phyloP scores from a whole-genome alignment of 495 filamentous ascomycete genomes.

The Lasiosphaeris hirsuta region DNA sequence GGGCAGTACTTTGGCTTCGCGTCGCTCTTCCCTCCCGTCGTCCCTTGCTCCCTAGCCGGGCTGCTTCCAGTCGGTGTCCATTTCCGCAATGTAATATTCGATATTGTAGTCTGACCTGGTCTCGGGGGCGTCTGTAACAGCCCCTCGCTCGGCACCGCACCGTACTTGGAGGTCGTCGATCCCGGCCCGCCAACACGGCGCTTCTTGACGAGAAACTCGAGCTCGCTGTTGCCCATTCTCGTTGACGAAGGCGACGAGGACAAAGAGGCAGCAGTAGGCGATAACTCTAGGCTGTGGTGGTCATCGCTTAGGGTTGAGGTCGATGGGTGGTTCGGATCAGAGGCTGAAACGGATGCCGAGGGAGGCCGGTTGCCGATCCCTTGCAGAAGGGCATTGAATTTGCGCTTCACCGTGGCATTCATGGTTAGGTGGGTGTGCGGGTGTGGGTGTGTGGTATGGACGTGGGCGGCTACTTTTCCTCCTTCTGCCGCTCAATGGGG shows the following conservation, averaged over 20 bases:
- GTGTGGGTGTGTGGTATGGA: not conserved
- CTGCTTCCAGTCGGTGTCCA: constrained; percentile 26
- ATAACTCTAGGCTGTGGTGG: constrained; percentile 10
- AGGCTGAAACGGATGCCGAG: constrained; percentile 14
- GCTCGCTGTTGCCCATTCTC: constrained; percentile 20
- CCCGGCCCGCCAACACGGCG: constrained; percentile 39
- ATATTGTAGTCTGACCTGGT: constrained; percentile 31
- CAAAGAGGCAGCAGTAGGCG: constrained; percentile 1
- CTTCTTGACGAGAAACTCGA: constrained; percentile 44
- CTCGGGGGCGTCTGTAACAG: constrained; percentile 9
- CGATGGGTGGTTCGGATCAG: constrained; percentile 19
- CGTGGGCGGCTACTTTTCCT: not conserved
- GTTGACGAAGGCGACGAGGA: constrained; percentile 21
- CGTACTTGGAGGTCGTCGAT: constrained; percentile 23
- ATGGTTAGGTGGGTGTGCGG: constrained; percentile 24
- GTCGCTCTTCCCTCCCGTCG: not conserved
- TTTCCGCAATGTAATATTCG: constrained; percentile 42
- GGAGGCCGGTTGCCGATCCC: constrained; percentile 42
- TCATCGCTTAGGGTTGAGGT: not conserved
- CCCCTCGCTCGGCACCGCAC: not conserved
- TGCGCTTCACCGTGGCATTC: constrained; percentile 54
- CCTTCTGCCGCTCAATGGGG: too few relatives aligned
- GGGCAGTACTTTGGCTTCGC: constrained; percentile 59
- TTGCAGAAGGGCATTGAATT: constrained; percentile 55
- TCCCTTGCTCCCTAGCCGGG: not conserved